Base-by-base conservation (phyloP, 1,284 basidiomycete species). In the Microbotryum scabiosae region DNA sequence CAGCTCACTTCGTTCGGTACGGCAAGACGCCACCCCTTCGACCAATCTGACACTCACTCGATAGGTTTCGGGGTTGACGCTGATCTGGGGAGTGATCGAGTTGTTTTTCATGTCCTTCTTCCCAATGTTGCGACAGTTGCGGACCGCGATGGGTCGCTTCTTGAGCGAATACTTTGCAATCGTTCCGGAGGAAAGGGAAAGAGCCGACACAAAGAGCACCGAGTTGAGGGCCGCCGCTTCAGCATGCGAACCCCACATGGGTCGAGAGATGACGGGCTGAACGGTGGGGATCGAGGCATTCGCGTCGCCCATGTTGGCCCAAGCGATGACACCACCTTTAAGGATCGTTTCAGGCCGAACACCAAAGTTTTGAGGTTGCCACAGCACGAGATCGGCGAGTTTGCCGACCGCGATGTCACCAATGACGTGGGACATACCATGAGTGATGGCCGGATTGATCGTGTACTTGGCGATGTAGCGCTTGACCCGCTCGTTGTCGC, bases 81-180 rank as follows among this genome's bases (percentile, higher is more conserved):
- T 78, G 82, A 98, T 88, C 73, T 80, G 80, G 2, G 94, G 96
- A 66, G 84, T 84, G 55, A 80, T 76, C 61, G 84, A 79, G 75
- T 98, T 98, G 82, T 85, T 87, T 77, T 96, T 97, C 90, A 97
- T 93, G 73, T 93, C 85, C 71, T 81, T 81, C 79, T 97, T 97
- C 32, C 76, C 81, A 51, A 97, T 80, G 2, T 75, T 76, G 36
- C 92, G 80, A 71, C 93, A 97, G 16, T 81, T 81, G 61, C 79
- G 80, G 46, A 97, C 94, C 0, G 89, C 83, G 67, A 86, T 85
- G 14, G 82, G 76, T 4, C 81, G 80, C 76, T 97, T 97, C 30
- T 79, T 77, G 14, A 97, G 79, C 0, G 82, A 81, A 74, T 97
- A 97, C 0, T 79, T 79, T 5, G 79, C 77, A 56, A 89, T 81